Evolutionary conservation across 805 yeast genomes (phyloP).

Genomic region (Nakazawaea populi): DNA sequence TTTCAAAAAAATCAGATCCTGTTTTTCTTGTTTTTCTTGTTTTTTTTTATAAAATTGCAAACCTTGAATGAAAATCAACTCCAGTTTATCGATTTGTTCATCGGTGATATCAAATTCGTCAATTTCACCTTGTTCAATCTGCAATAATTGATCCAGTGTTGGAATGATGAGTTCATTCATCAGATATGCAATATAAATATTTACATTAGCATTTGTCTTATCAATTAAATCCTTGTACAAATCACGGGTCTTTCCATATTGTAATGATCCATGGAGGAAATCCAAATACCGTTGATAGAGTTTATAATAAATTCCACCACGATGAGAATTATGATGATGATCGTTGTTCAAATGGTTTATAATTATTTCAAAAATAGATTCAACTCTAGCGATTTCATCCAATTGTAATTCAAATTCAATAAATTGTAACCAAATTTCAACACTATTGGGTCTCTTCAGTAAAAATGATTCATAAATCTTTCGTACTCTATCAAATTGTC

Average conservation of each 20-base stretch:
- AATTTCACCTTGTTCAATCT: constrained; percentile 28
- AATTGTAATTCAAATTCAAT: constrained; percentile 62
- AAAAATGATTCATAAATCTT: constrained; percentile 62
- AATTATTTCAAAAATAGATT: constrained; percentile 56
- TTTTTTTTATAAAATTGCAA: constrained; percentile 33
- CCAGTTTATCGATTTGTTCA: constrained; percentile 35
- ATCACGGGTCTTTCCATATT: constrained; percentile 49
- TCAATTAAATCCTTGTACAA: constrained; percentile 37
- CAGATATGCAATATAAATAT: constrained; percentile 62
- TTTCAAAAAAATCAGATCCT: constrained; percentile 9
- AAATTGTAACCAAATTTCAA: constrained; percentile 54
- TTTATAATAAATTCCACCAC: not conserved
- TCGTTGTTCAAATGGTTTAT: constrained; percentile 16
- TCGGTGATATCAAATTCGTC: constrained; percentile 44
- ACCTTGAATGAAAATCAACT: constrained; percentile 55
- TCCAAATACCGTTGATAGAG: constrained; percentile 12
- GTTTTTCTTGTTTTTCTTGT: constrained; percentile 29
- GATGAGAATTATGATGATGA: constrained; percentile 14
- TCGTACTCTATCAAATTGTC: constrained; percentile 79
- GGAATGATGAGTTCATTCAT: constrained; percentile 67
- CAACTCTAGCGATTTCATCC: constrained; percentile 66
- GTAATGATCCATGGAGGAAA: constrained; percentile 16
- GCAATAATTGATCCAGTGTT: constrained; percentile 41
- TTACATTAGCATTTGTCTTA: constrained; percentile 25
- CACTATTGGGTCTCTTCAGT: constrained; percentile 36